These are phyloP conservation scores for Chaetomiaceae sp. DNA, from an alignment of 2,329 filamentous ascomycete genomes.

Conservation along the genomic window DNA sequence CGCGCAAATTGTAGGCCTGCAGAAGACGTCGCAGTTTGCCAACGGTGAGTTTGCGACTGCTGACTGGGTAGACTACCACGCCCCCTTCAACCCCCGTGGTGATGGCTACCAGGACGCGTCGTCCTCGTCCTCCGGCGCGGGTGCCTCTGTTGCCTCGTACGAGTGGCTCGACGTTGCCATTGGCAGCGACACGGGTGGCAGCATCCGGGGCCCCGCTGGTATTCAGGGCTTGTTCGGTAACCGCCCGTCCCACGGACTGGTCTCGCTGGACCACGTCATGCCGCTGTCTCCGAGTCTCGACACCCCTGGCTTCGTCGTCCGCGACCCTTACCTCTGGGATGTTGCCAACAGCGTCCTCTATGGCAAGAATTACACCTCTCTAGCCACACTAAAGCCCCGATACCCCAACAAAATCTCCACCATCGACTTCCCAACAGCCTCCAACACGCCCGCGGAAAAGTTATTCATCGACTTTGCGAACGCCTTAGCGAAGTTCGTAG, in stretches of 20 bases:
- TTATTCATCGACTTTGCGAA: conserved; percentile 30
- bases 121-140: conserved; percentile 42
- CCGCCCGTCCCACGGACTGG: conserved; percentile 39
- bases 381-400: conserved; percentile 20
- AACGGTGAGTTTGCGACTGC: conserved; percentile 42
- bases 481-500: conserved; percentile 29
- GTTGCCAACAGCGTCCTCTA: conserved; percentile 27
- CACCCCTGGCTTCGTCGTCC: conserved; percentile 41
- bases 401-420: conserved; percentile 33
- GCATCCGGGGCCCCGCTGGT: conserved; percentile 43
- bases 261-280: conserved; percentile 39
- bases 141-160: conserved; percentile 38
- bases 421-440: conserved; percentile 27
- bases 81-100: conserved; percentile 43
- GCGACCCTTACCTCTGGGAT: conserved; percentile 36
- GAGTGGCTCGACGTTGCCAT: conserved; percentile 43
- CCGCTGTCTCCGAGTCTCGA: conserved; percentile 41
- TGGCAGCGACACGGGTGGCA: conserved; percentile 43
- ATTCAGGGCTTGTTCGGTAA: conserved; percentile 43
- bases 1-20: background rate
- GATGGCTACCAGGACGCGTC: conserved; percentile 46
- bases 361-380: conserved; percentile 29
- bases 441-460: conserved; percentile 16
- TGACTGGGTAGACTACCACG: conserved; percentile 43
- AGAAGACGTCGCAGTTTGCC: conserved; percentile 44